These are phyloP conservation scores for Capsella bursapastoris DNA, from an alignment of 345 rosid species.

Conservation along the genomic window DNA sequence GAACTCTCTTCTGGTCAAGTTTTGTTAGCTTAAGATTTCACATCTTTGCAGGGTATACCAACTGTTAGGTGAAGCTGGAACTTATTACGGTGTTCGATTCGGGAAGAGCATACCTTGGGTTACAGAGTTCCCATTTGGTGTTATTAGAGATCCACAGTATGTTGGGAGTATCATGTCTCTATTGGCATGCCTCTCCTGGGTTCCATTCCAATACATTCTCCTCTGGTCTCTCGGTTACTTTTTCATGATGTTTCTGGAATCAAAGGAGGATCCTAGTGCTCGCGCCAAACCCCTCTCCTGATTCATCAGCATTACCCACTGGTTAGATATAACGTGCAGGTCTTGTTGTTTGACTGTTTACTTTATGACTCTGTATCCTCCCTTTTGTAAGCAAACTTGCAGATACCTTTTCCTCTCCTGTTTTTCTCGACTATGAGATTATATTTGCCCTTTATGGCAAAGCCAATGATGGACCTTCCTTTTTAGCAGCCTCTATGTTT, in stretches of 20 bases:
- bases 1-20: background rate
- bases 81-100: slow-evolving; percentile 85
- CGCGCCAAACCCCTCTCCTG: slow-evolving; percentile 69
- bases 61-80: slow-evolving; percentile 89
- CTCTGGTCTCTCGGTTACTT: slow-evolving; percentile 76
- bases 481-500: background rate
- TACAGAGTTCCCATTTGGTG: slow-evolving; percentile 86
- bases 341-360: slow-evolving; percentile 2
- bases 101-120: slow-evolving; percentile 89
- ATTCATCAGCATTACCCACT: slow-evolving; percentile 27
- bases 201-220: slow-evolving; percentile 79
- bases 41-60: slow-evolving; percentile 73
- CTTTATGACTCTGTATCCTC: background rate
- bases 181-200: slow-evolving; percentile 74
- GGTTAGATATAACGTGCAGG: slow-evolving; percentile 3
- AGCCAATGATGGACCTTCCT: background rate
- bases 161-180: slow-evolving; percentile 87
- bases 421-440: background rate
- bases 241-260: slow-evolving; percentile 71
- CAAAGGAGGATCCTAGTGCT: slow-evolving; percentile 65
- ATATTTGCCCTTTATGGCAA: background rate
- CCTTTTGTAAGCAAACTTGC: slow-evolving; percentile 25
- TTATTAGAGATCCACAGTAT: slow-evolving; percentile 87
- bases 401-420: slow-evolving; percentile 2
- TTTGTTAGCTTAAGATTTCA: background rate